phyloP scores from a whole-genome alignment of 768 basidiomycete genomes.

The Auricularia sp. region DNA sequence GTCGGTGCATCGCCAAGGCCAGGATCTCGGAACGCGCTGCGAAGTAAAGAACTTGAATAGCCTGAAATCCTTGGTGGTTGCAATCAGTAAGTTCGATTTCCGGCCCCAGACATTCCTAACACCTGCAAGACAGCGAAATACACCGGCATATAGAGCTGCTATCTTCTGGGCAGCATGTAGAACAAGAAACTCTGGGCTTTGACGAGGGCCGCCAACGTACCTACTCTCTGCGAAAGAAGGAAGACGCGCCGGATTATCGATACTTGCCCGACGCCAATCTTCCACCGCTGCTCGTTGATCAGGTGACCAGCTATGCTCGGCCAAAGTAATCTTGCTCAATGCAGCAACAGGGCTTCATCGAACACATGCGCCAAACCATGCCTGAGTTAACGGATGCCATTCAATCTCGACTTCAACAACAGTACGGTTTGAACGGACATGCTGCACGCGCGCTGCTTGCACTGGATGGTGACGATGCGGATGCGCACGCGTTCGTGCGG shows the following conservation, averaged over 20 bases:
- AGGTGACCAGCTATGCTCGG: slow-evolving; percentile 25
- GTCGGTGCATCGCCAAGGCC: slow-evolving; percentile 64
- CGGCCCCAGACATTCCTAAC: not conserved
- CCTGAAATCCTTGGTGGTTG: slow-evolving; percentile 69
- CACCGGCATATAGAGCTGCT: slow-evolving; percentile 61
- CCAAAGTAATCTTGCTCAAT: not conserved
- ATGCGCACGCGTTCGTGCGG: slow-evolving; percentile 40
- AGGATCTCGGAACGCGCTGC: slow-evolving; percentile 55
- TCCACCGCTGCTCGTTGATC: slow-evolving; percentile 53
- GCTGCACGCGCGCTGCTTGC: slow-evolving; percentile 70
- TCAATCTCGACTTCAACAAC: slow-evolving; percentile 39
- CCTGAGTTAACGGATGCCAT: slow-evolving; percentile 70
- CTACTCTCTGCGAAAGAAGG: slow-evolving; percentile 75
- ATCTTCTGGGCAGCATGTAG: slow-evolving; percentile 31
- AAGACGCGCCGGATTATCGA: slow-evolving; percentile 89
- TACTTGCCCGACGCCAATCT: slow-evolving; percentile 98
- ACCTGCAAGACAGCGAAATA: slow-evolving; percentile 66
- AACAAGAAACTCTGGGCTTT: slow-evolving; percentile 87
- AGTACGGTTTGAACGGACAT: slow-evolving; percentile 42
- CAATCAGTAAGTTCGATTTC: slow-evolving; percentile 55
- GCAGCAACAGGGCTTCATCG: slow-evolving; percentile 48
- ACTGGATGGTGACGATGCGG: slow-evolving; percentile 53
- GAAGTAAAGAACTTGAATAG: slow-evolving; percentile 98
- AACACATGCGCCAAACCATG: slow-evolving; percentile 38
- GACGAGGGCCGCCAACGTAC: slow-evolving; percentile 76